phyloP scores from a whole-genome alignment of 192 early-diverging fungal species.

The Entophlyctis luteolus region DNA sequence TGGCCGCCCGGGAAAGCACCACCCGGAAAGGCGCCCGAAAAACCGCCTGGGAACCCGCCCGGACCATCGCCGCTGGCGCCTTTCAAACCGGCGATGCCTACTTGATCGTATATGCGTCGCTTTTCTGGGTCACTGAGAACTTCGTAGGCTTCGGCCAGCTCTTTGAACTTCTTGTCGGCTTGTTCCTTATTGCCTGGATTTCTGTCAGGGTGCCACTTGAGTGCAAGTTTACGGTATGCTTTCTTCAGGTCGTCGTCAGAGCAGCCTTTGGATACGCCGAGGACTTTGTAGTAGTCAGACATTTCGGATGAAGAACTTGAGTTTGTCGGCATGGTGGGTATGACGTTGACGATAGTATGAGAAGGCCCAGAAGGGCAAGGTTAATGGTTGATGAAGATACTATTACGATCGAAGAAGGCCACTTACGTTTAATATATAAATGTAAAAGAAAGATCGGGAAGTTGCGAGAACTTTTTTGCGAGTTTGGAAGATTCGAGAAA shows the following conservation, averaged over 20 bases:
- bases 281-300: constrained; percentile 61
- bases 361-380: no score
- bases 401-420: no score
- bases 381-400: no score
- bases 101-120: constrained; percentile 52
- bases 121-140: constrained; percentile 55
- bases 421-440: no score
- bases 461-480: no score
- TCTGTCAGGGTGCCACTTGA: constrained; percentile 81
- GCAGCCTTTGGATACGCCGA: constrained; percentile 59
- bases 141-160: constrained; percentile 58
- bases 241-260: constrained; percentile 68
- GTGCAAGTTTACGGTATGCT: constrained; percentile 59
- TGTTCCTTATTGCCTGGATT: constrained; percentile 62
- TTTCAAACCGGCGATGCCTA: constrained; percentile 57
- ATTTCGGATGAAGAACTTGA: no score
- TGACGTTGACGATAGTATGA: no score
- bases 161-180: constrained; percentile 77
- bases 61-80: constrained; percentile 42
- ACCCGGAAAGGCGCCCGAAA: constrained; percentile 51
- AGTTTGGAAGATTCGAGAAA: no score
- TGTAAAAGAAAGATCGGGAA: no score
- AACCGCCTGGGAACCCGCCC: constrained; percentile 59
- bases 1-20: constrained; percentile 29
- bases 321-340: no score